These are phyloP conservation scores for Rhododendron molle DNA, from an alignment of 148 eudicot genomes.

Conservation along the genomic window DNA sequence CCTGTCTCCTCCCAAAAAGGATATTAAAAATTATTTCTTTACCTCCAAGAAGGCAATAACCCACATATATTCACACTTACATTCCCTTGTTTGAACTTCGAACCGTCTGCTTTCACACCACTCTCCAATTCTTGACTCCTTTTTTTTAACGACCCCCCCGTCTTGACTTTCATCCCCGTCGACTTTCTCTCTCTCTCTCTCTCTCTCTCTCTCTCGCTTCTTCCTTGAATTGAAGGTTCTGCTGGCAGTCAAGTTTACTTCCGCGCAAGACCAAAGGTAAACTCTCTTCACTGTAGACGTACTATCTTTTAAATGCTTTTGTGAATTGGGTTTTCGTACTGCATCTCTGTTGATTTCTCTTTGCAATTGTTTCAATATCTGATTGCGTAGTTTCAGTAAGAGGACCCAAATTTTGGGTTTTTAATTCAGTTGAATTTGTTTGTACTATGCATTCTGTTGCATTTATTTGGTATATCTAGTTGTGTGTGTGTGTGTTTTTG, in stretches of 20 bases:
- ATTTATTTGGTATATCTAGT: not conserved
- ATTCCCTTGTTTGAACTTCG: not conserved
- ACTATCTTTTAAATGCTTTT: not conserved
- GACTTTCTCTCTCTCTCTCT: not conserved
- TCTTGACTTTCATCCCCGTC: not conserved
- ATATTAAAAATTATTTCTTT: not conserved
- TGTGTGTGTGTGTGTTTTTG: not conserved
- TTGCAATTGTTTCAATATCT: not conserved
- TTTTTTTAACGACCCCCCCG: not conserved
- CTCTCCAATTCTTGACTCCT: not conserved
- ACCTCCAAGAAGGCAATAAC: not conserved
- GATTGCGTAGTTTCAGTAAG: not conserved
- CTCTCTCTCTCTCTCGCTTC: not conserved
- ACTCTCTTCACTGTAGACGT: not conserved
- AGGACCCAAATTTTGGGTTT: not conserved
- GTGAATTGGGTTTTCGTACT: not conserved
- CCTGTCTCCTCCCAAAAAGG: not conserved
- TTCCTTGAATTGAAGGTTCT: conserved; percentile 11
- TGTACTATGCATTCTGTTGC: not conserved
- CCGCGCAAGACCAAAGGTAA: not conserved
- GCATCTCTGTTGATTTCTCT: not conserved
- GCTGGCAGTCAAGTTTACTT: not conserved
- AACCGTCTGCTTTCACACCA: not conserved
- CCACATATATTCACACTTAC: not conserved
- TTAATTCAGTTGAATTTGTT: not conserved